Evolutionary conservation across 345 rosid species (phyloP).

Genomic region (Ceriops decandra): DNA sequence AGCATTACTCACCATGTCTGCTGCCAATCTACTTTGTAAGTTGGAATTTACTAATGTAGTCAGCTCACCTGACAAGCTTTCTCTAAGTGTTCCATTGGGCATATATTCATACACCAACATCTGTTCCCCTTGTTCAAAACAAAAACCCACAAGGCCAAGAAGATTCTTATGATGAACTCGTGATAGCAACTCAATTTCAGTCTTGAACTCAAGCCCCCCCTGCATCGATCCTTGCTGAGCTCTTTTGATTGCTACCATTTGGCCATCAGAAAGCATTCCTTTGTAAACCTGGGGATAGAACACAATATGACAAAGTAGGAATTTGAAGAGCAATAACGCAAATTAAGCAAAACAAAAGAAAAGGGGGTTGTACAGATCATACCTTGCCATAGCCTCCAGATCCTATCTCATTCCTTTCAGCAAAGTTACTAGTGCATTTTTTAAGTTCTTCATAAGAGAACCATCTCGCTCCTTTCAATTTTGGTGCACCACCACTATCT

Average conservation of each 20-base stretch:
- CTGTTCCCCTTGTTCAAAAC: constrained; percentile 88
- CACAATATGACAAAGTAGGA: not conserved
- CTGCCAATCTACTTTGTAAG: no score
- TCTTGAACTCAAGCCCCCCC: constrained; percentile 92
- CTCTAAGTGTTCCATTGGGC: constrained; percentile 80
- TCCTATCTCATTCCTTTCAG: constrained; percentile 71
- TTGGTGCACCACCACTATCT: constrained; percentile 85
- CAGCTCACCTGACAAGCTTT: constrained; percentile 64
- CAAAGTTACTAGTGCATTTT: constrained; percentile 68
- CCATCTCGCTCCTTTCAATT: constrained; percentile 94
- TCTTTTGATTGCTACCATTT: constrained; percentile 76
- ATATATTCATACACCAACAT: constrained; percentile 83
- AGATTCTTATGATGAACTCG: constrained; percentile 96
- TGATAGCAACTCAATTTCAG: constrained; percentile 90
- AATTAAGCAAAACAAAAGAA: not conserved
- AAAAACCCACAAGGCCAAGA: constrained; percentile 84
- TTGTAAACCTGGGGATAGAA: constrained; percentile 56
- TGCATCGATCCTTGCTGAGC: constrained; percentile 92
- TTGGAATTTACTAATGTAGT: no score
- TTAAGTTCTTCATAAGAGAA: constrained; percentile 90
- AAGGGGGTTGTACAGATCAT: not conserved
- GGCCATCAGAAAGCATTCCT: constrained; percentile 80
- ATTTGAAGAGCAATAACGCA: not conserved
- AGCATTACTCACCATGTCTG: no score
- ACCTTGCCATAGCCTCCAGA: constrained; percentile 98